A percentile compares a stretch with the other conserved stretches of the same genome.
Evolutionary conservation across 345 rosid species (phyloP).

Genomic region (Viola odorata): DNA sequence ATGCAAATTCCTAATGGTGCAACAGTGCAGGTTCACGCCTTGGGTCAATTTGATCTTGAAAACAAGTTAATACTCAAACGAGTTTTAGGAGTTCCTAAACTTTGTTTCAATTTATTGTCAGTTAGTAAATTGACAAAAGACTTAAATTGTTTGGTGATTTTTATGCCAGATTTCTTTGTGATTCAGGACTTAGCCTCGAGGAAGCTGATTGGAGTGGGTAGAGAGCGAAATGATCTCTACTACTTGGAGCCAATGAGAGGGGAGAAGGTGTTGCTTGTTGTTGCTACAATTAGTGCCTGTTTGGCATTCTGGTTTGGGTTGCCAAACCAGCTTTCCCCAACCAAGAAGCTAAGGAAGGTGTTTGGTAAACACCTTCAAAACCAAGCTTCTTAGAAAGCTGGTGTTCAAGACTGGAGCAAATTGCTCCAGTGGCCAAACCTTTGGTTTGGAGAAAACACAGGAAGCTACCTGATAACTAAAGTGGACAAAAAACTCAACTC

Average conservation of each 20-base stretch:
- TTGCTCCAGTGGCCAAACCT: too few species aligned
- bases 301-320: conserved; percentile 6
- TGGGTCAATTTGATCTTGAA: neutral
- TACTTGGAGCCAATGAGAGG: neutral
- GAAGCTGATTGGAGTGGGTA: conserved; percentile 17
- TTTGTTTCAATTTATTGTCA: neutral
- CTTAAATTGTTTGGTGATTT: neutral
- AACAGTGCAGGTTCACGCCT: neutral
- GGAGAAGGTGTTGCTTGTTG: neutral
- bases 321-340: too few species aligned
- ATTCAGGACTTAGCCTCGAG: conserved; percentile 8
- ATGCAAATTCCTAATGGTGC: neutral
- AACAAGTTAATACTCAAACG: neutral
- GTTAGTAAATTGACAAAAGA: neutral
- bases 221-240: neutral
- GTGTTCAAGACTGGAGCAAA: too few species aligned
- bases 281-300: too few species aligned
- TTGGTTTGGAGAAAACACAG: too few species aligned
- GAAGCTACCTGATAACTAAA: too few species aligned
- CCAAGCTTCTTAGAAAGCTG: too few species aligned
- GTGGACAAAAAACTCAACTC: too few species aligned
- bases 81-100: neutral
- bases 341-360: too few species aligned
- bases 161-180: neutral
- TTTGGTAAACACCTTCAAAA: too few species aligned